These are phyloP conservation scores for Zymoseptoria passerinii DNA, from an alignment of 2,329 filamentous ascomycete genomes.

Conservation along the genomic window DNA sequence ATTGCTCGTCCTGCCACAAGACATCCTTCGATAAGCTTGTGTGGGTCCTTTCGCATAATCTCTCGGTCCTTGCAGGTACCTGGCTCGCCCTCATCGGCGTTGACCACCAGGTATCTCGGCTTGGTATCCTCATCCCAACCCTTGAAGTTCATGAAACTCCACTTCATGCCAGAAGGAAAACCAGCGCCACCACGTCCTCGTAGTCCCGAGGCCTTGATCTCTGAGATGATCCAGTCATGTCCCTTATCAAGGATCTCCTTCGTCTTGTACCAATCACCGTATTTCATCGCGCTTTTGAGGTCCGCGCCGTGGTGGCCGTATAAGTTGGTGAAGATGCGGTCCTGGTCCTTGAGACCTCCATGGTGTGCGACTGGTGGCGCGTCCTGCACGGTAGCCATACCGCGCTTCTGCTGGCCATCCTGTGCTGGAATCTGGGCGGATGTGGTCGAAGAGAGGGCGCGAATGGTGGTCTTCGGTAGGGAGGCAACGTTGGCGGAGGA, in stretches of 20 bases:
- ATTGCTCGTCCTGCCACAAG: constrained; percentile 92
- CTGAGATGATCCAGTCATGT: constrained; percentile 96
- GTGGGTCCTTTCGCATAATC: constrained; percentile 99
- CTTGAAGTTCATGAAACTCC: constrained; percentile 98
- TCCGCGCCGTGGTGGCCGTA: constrained; percentile 89
- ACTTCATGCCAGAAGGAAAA: constrained; percentile 98
- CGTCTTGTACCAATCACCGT: constrained; percentile 98
- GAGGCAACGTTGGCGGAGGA: constrained; percentile 16
- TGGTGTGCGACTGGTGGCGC: constrained; percentile 55
- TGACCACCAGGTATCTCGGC: constrained; percentile 93
- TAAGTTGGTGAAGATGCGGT: constrained; percentile 98
- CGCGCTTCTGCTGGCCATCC: constrained; percentile 49
- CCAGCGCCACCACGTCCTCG: constrained; percentile 94
- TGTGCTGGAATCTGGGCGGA: constrained; percentile 22
- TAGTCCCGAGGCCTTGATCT: constrained; percentile 93
- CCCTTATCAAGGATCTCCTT: constrained; percentile 97
- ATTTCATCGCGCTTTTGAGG: constrained; percentile 90
- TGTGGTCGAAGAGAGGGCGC: constrained; percentile 22
- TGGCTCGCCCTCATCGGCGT: constrained; percentile 96
- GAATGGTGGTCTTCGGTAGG: constrained; percentile 26
- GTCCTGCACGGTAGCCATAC: constrained; percentile 54
- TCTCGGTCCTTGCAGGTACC: constrained; percentile 99
- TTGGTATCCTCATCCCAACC: constrained; percentile 98
- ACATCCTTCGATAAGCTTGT: constrained; percentile 97
- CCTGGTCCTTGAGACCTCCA: constrained; percentile 87